These are phyloP conservation scores for Ulota crispa DNA, from an alignment of 225 moss, liverwort and hornwort species.

Conservation along the genomic window DNA sequence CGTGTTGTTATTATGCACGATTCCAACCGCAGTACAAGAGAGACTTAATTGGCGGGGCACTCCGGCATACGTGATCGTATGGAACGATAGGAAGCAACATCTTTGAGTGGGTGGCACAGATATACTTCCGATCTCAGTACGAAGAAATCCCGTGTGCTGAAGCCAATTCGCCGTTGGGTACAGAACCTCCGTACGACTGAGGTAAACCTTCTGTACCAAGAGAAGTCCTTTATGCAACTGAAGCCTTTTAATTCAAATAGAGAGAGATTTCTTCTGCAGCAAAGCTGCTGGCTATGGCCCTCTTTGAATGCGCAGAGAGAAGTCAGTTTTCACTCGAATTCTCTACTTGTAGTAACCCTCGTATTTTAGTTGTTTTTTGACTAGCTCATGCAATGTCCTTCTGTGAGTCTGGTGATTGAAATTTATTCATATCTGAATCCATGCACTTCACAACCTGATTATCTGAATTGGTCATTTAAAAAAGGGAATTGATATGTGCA, in stretches of 20 bases:
- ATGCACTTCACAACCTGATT: not conserved
- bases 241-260: not conserved
- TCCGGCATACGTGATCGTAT: not conserved
- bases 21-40: not conserved
- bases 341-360: not conserved
- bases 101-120: slow-evolving; percentile 25
- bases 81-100: not conserved
- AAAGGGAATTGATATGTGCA: too few relatives aligned
- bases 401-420: not conserved
- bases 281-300: not conserved
- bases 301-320: not conserved
- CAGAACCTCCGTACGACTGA: not conserved
- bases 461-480: not conserved
- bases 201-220: slow-evolving; percentile 5
- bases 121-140: not conserved
- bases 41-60: slow-evolving; percentile 5
- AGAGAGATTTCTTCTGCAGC: not conserved
- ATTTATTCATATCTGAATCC: not conserved
- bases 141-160: not conserved
- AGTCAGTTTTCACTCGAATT: not conserved
- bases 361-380: not conserved
- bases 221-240: not conserved
- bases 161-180: not conserved
- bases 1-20: not conserved
- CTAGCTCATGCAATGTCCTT: not conserved